Base-by-base conservation (phyloP, 2,329 filamentous ascomycete genomes). In the Sclerotinia glacialis region DNA sequence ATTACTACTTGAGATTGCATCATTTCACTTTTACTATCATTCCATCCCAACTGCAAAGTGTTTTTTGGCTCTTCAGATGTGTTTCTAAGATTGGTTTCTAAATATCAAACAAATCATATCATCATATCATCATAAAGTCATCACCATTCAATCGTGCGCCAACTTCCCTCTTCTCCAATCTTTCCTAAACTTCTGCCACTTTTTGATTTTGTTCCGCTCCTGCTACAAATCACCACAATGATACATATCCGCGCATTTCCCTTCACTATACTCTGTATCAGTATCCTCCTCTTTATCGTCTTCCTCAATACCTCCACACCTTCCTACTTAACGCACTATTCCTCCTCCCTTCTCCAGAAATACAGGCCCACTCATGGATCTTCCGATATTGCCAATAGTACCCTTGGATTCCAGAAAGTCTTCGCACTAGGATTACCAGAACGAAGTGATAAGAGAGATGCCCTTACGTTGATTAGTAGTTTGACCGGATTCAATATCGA, bases 381-480 rank as follows among this genome's bases (percentile, higher is more conserved):
- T 9, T 49, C 62, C 18, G 14, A 18, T n/a, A 31, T 64, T 40
- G 2, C 9, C 14, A 64, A 64, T 9, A 58, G 40, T 21, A 58
- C 62, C 6, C 52, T 64, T 21, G 62, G 62, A 3, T 82, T 82
- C 68, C 74, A 82, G 63, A 79, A 79, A 56, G 75, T 83, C 37
- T 81, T 82, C 65, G 79, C 80, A 31, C 76, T 85, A 55, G 78
- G 79, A 5, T 74, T 84, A 12, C 79, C 80, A 5, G 77, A 79
- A 50, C 77, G 83, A 44, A 79, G 78, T 5, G 82, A 84, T 71
- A 82, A 82, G 69, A 78, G 80, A 60, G 83, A 85, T 76, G 79
- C 78, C 3, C 74, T 85, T 23, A 74, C 78, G 1, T 72, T 85
- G 12, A 76, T 78, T 6, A 77, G 79, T 49, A 75, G 78, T 0